These are phyloP conservation scores for Elsinoe arachidis DNA, from an alignment of 2,329 filamentous ascomycete species.

Conservation along the genomic window DNA sequence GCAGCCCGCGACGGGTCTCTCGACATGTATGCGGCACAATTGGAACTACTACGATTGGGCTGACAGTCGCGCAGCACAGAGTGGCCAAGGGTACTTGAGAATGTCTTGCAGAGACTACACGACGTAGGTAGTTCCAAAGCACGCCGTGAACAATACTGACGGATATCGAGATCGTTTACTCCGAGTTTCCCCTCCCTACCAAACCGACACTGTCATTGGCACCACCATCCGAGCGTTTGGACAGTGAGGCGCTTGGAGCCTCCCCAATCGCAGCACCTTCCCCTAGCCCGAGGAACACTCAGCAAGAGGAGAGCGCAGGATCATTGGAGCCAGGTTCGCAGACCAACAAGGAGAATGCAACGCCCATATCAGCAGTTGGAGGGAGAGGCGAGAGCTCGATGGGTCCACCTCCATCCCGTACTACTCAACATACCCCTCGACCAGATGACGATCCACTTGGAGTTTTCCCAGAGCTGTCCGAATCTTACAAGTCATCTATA, in stretches of 20 bases:
- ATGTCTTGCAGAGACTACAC: conserved; percentile 60
- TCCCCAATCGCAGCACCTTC: conserved; percentile 16
- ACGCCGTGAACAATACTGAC: conserved; percentile 3
- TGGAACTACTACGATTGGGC: conserved; percentile 24
- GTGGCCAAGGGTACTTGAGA: conserved; percentile 60
- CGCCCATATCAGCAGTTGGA: conserved; percentile 37
- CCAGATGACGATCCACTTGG: neutral
- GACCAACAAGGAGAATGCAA: conserved; percentile 60
- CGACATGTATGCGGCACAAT: conserved; percentile 42
- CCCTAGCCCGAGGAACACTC: conserved; percentile 10
- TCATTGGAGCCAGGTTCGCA: conserved; percentile 13
- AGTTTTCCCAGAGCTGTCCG: conserved; percentile 45
- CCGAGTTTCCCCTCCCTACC: conserved; percentile 65
- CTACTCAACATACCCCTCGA: neutral
- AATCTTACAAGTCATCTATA: conserved; percentile 37
- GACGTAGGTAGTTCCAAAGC: conserved; percentile 36
- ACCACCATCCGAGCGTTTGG: conserved; percentile 23
- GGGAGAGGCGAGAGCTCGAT: conserved; percentile 19
- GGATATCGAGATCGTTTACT: conserved; percentile 56
- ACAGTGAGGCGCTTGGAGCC: conserved; percentile 22
- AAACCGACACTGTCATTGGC: conserved; percentile 38
- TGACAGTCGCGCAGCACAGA: conserved; percentile 44
- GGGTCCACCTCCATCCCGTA: conserved; percentile 24
- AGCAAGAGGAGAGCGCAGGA: conserved; percentile 7
- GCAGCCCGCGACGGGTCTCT: conserved; percentile 52